phyloP scores from a whole-genome alignment of 2,329 filamentous ascomycete species.

The Alternaria postmessia region DNA sequence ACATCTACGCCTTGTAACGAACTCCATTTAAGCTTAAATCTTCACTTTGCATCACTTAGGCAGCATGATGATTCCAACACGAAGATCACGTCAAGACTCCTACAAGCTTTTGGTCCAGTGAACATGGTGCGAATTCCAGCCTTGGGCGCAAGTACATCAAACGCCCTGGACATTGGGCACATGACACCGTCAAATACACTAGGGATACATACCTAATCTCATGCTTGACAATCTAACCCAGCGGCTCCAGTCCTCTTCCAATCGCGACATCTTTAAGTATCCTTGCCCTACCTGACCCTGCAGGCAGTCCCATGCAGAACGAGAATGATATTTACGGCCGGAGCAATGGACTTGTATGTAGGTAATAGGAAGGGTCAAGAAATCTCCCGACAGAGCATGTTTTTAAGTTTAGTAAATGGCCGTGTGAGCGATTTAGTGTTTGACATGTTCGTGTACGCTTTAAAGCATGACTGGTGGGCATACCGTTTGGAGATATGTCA shows the following conservation, averaged over 20 bases:
- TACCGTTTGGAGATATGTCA: not conserved
- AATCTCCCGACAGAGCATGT: constrained; percentile 26
- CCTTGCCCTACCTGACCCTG: not conserved
- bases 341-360: constrained; percentile 28
- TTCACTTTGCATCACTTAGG: not conserved
- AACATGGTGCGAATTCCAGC: not conserved
- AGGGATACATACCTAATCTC: not conserved
- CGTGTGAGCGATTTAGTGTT: constrained; percentile 31
- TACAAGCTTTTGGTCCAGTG: not conserved
- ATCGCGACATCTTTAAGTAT: constrained; percentile 12
- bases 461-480: not conserved
- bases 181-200: not conserved
- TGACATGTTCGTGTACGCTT: constrained; percentile 17
- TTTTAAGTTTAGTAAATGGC: constrained; percentile 32
- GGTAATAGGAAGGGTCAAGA: constrained; percentile 29
- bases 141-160: constrained; percentile 22
- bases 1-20: too few relatives aligned
- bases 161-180: constrained; percentile 10
- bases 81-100: not conserved
- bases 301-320: constrained; percentile 8
- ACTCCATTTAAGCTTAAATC: too few relatives aligned
- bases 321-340: constrained; percentile 12
- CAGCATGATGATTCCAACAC: not conserved
- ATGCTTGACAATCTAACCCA: constrained; percentile 8
- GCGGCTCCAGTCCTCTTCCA: constrained; percentile 4